These are phyloP conservation scores for Mucor velutinosus DNA, from an alignment of 371 early-diverging fungal genomes.

Conservation along the genomic window DNA sequence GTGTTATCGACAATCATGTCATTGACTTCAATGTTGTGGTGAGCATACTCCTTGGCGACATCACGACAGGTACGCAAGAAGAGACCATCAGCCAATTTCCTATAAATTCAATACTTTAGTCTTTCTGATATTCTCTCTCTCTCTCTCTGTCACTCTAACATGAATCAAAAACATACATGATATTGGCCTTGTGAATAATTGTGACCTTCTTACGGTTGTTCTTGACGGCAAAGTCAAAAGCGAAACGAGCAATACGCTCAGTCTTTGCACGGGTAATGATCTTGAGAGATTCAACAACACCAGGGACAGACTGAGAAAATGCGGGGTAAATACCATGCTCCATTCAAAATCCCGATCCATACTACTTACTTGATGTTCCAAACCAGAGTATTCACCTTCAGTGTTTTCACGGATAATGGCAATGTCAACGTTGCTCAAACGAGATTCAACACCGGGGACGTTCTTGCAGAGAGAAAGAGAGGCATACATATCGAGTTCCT, in stretches of 20 bases:
- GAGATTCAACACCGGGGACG: constrained; percentile 77
- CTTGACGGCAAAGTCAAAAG: constrained; percentile 96
- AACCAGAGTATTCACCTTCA: constrained; percentile 98
- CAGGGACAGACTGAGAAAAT: constrained; percentile 75
- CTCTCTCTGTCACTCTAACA: neutral
- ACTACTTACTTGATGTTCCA: constrained; percentile 82
- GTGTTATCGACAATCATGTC: constrained; percentile 99
- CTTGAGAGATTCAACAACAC: constrained; percentile 97
- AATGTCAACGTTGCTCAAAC: constrained; percentile 92
- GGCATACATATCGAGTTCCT: constrained; percentile 96
- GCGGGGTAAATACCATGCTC: neutral
- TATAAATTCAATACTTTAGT: constrained; percentile 19
- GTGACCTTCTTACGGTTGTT: constrained; percentile 97
- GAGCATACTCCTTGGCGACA: constrained; percentile 88
- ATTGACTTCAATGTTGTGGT: constrained; percentile 84
- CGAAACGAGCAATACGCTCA: constrained; percentile 96
- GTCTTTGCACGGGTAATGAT: constrained; percentile 93
- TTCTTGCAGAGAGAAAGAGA: constrained; percentile 87
- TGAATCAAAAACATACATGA: constrained; percentile 72
- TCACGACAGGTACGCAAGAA: constrained; percentile 94
- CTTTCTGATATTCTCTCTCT: neutral
- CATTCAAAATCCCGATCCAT: neutral
- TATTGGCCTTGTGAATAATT: constrained; percentile 99
- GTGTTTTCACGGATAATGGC: constrained; percentile 98
- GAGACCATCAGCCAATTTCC: constrained; percentile 96